A percentile compares a stretch with the other conserved stretches of the same genome.
phyloP scores from a whole-genome alignment of 2,329 filamentous ascomycete species.

The Teratosphaeria epicoccoides region DNA sequence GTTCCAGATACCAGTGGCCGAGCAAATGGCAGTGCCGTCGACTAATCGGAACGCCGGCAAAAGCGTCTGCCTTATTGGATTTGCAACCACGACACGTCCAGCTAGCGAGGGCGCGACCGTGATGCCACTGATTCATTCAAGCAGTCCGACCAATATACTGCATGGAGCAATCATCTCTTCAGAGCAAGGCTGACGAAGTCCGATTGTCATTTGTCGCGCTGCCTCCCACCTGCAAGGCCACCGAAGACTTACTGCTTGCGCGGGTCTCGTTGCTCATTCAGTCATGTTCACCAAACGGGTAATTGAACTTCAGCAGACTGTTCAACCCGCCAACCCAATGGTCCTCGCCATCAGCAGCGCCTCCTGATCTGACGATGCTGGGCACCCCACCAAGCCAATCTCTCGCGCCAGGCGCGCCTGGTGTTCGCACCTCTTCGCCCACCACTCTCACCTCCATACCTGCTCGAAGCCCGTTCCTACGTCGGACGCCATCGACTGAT shows the following conservation, averaged over 20 bases:
- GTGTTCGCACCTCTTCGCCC: constrained; percentile 61
- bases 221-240: too few species aligned
- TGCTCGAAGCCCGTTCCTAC: constrained; percentile 32
- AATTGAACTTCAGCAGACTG: constrained; percentile 90
- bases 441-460: constrained; percentile 72
- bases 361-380: constrained; percentile 63
- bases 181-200: too few species aligned
- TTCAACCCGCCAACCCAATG: constrained; percentile 96
- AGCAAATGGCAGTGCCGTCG: too few species aligned
- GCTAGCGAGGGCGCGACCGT: too few species aligned
- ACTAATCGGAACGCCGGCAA: too few species aligned
- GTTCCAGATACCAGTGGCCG: too few species aligned
- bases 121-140: too few species aligned
- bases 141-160: too few species aligned
- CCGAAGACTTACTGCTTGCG: neutral
- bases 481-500: constrained; percentile 38
- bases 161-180: too few species aligned
- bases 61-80: too few species aligned
- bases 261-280: neutral
- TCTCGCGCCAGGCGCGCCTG: constrained; percentile 17
- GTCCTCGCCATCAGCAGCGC: constrained; percentile 54
- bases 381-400: constrained; percentile 72
- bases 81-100: too few species aligned
- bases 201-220: too few species aligned
- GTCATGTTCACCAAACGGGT: constrained; percentile 70